A percentile compares a stretch with the other conserved stretches of the same genome.
These are phyloP conservation scores for Panellus pusillus DNA, from an alignment of 768 basidiomycete species.

Conservation along the genomic window DNA sequence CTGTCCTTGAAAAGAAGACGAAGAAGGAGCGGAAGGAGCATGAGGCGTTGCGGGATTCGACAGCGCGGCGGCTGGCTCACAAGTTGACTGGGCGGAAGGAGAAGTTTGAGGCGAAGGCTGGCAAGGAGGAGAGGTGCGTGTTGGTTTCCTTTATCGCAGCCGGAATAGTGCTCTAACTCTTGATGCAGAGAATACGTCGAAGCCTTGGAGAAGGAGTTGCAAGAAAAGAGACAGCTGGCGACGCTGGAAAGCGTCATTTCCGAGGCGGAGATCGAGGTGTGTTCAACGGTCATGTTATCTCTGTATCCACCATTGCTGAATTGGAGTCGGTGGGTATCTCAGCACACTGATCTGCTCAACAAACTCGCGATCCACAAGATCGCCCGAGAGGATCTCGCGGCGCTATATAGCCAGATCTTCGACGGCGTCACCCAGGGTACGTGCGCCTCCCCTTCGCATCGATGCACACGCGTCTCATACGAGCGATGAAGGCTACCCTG, in stretches of 20 bases:
- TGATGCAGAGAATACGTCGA: slow-evolving; percentile 44
- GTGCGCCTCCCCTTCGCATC: not conserved
- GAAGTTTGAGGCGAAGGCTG: slow-evolving; percentile 41
- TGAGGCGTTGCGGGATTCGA: slow-evolving; percentile 40
- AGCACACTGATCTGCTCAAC: slow-evolving; percentile 28
- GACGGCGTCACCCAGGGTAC: slow-evolving; percentile 44
- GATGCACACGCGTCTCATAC: not conserved
- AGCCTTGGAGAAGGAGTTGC: slow-evolving; percentile 42
- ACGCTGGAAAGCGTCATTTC: slow-evolving; percentile 32
- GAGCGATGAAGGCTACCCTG: slow-evolving; percentile 37
- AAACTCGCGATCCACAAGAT: slow-evolving; percentile 32
- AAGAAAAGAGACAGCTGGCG: slow-evolving; percentile 35
- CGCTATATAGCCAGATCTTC: slow-evolving; percentile 42
- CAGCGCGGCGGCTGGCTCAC: slow-evolving; percentile 37
- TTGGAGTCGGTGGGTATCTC: too few species aligned
- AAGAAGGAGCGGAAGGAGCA: slow-evolving; percentile 48
- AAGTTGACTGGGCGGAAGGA: slow-evolving; percentile 42
- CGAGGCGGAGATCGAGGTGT: slow-evolving; percentile 39
- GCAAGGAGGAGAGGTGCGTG: slow-evolving; percentile 46
- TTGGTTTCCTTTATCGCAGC: not conserved
- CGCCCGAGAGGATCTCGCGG: slow-evolving; percentile 36
- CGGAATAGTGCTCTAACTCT: too few species aligned
- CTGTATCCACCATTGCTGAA: not conserved
- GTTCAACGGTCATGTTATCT: slow-evolving; percentile 5
- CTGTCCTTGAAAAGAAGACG: slow-evolving; percentile 35